Conservation (phyloP, 768 basidiomycete genomes). For the Sarcodon aspratus region DNA sequence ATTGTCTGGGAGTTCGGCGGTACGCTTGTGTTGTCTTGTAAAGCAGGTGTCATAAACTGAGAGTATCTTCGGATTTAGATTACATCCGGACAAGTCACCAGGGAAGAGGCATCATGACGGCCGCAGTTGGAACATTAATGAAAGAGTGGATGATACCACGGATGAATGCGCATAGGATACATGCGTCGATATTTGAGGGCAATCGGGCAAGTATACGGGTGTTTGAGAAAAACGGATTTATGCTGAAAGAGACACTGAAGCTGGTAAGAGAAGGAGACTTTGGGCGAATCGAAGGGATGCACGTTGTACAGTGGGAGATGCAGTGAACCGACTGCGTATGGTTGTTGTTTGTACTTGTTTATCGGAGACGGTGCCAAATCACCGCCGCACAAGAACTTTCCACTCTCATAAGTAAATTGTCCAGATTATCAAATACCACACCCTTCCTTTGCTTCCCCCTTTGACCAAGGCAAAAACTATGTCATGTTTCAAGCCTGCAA, state of each 20-base stretch:
- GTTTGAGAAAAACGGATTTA: constrained; percentile 59
- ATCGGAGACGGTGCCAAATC: not conserved
- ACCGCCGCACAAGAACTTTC: constrained; percentile 1
- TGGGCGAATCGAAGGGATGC: constrained; percentile 12
- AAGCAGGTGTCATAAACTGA: constrained; percentile 1
- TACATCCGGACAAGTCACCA: constrained; percentile 52
- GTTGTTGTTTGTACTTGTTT: not conserved
- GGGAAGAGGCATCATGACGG: constrained; percentile 62
- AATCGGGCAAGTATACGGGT: constrained; percentile 54
- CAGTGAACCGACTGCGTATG: not conserved
- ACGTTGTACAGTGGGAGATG: constrained; percentile 14
- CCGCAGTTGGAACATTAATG: constrained; percentile 43
- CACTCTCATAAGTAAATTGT: not conserved
- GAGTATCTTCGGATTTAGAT: constrained; percentile 25
- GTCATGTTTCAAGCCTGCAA: constrained; percentile 71
- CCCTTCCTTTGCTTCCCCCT: constrained; percentile 1
- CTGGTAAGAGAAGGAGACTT: constrained; percentile 27
- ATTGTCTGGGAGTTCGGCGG: constrained; percentile 56
- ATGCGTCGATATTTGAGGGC: constrained; percentile 31
- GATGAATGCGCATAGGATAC: constrained; percentile 43
- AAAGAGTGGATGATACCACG: constrained; percentile 51
- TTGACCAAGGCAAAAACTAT: constrained; percentile 19
- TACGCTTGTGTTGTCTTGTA: constrained; percentile 17
- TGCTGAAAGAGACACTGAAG: constrained; percentile 24
- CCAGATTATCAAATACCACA: not conserved